Conservation (phyloP, 345 rosid genomes). For the Triadica sebifera region DNA sequence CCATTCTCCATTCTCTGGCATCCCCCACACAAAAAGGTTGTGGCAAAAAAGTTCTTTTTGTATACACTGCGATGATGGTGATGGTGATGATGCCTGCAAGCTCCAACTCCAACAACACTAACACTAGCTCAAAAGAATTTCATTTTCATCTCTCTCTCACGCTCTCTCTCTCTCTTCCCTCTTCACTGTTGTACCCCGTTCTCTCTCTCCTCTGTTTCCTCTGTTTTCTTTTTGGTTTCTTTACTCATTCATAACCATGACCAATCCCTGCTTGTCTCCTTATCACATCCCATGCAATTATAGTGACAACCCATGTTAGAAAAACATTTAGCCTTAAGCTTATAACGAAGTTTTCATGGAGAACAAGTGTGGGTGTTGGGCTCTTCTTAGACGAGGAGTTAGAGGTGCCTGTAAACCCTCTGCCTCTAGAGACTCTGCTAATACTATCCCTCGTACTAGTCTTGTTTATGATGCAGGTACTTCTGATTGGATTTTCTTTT, state of each 20-base stretch:
- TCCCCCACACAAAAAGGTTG: constrained; percentile 52
- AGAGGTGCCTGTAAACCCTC: constrained; percentile 51
- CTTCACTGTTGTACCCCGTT: too few relatives aligned
- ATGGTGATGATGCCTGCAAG: constrained; percentile 60
- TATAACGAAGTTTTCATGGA: constrained; percentile 30
- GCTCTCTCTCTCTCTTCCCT: too few relatives aligned
- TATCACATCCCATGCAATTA: constrained; percentile 25
- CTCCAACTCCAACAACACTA: constrained; percentile 37
- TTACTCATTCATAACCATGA: constrained; percentile 24
- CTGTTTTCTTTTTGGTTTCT: neutral
- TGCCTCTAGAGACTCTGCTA: constrained; percentile 53
- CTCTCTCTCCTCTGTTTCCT: neutral
- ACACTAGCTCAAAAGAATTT: constrained; percentile 16
- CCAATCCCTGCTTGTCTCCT: constrained; percentile 20
- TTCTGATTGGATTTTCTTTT: neutral
- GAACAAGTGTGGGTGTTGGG: constrained; percentile 65
- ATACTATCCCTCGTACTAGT: constrained; percentile 65
- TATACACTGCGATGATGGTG: constrained; percentile 50
- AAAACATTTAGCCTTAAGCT: neutral
- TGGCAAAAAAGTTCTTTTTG: constrained; percentile 46
- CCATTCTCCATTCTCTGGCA: constrained; percentile 1
- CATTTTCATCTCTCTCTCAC: neutral
- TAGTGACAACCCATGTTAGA: constrained; percentile 21
- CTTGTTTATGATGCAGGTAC: constrained; percentile 79
- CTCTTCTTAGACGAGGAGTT: constrained; percentile 48